Percentiles rank a stretch among this genome's conserved stretches.
phyloP scores from a whole-genome alignment of 73 alveolate genomes.

The Paramecium primaurelia region DNA sequence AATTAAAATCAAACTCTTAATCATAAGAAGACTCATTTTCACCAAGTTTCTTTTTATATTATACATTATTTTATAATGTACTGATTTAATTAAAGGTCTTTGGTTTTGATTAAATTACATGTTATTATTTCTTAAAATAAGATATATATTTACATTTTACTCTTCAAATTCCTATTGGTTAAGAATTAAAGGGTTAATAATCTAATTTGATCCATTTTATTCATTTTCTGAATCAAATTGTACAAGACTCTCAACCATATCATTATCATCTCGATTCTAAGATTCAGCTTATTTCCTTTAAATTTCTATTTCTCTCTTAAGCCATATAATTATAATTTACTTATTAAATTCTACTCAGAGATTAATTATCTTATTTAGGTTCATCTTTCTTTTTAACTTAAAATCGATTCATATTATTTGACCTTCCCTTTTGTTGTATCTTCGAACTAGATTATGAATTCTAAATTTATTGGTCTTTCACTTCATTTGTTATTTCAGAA shows the following conservation, averaged over 20 bases:
- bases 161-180: background rate
- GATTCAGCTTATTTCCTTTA: background rate
- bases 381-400: background rate
- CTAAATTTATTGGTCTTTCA: background rate
- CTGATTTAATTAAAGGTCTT: background rate
- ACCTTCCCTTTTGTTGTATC: background rate
- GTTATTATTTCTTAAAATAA: background rate
- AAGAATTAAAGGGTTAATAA: background rate
- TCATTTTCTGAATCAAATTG: background rate
- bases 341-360: background rate
- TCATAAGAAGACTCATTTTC: background rate
- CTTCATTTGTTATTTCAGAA: background rate
- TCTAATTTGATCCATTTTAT: background rate
- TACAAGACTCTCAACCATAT: background rate
- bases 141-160: background rate
- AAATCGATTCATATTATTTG: background rate
- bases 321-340: background rate
- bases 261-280: background rate
- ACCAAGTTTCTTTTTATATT: conserved; percentile 16
- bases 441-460: background rate
- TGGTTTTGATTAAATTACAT: background rate
- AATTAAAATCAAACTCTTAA: background rate
- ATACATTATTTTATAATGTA: background rate
- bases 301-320: background rate
- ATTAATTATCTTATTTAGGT: background rate